Base-by-base conservation (phyloP, 768 basidiomycete genomes). In the Boletus pseudo-olivaceus region DNA sequence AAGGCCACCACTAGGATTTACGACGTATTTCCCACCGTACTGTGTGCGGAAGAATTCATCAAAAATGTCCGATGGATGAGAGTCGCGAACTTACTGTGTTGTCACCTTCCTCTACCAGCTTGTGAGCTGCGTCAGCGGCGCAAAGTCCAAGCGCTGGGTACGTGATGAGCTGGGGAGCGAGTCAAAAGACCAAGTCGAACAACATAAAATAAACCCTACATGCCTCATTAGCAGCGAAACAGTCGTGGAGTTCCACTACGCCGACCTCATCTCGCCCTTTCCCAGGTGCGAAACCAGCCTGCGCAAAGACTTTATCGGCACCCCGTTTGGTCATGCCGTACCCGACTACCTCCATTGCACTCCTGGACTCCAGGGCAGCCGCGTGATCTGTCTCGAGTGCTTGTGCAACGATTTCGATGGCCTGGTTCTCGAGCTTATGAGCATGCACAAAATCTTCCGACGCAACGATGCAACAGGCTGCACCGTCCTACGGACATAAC, bases 191-290 rank as follows among this genome's bases (percentile, higher is more conserved):
- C 6, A 23, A 5, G n/a, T 23, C 5, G 5, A 39, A 27, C 4
- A n/a, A n/a, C 9, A 17, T 1, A 26, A 27, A 53, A 19, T 34
- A 46, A 33, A 40, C 1, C 2, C 4, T 20, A 59, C 72, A 11
- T 60, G 84, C 90, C 77, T 93, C 89, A 62, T 91, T 89, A 10
- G 87, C 77, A 53, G 89, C 79, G 67, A 92, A 93, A 66, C 92
- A 93, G 61, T 93, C 91, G 56, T 93, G 91, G 8, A 93, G 75
- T 66, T 94, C 92, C 7, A 93, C 72, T 0, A 93, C 89, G n/a
- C 88, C 88, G 14, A 93, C 85, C 53, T 87, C 78, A 54, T 89
- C 82, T 41, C 90, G 73, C 6, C 75, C 87, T 60, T 82, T 66
- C 0, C 84, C 85, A 7, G 78, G 74, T 8, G 73, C 72, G 62